Evolutionary conservation across 148 eudicot genomes (phyloP).

Genomic region (Simmondsia chinensis): DNA sequence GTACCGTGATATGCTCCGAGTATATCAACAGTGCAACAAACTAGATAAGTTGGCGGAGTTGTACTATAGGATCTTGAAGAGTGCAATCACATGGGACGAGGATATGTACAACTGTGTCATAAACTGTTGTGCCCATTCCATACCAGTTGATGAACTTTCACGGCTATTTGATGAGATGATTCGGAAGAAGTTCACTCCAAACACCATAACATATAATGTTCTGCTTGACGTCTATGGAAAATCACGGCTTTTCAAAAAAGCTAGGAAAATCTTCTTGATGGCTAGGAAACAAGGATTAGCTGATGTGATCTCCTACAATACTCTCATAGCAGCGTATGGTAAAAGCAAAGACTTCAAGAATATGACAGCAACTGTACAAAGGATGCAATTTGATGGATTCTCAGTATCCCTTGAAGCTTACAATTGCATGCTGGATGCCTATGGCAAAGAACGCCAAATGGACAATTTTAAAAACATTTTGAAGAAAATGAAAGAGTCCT

Average conservation of each 20-base stretch:
- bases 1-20: conserved; percentile 77
- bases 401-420: conserved; percentile 89
- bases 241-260: conserved; percentile 66
- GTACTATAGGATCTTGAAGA: conserved; percentile 67
- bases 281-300: conserved; percentile 65
- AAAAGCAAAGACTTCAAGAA: conserved; percentile 37
- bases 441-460: conserved; percentile 76
- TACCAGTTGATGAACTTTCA: conserved; percentile 85
- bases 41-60: conserved; percentile 47
- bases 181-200: conserved; percentile 56
- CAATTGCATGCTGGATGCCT: conserved; percentile 86
- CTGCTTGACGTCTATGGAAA: conserved; percentile 84
- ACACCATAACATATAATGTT: conserved; percentile 66
- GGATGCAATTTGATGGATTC: conserved; percentile 82
- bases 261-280: conserved; percentile 55
- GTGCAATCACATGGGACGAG: conserved; percentile 63
- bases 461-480: conserved; percentile 60
- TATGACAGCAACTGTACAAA: conserved; percentile 47
- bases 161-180: conserved; percentile 90
- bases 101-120: conserved; percentile 88
- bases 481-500: conserved; percentile 55
- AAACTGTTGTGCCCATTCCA: conserved; percentile 88
- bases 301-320: conserved; percentile 84
- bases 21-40: conserved; percentile 63
- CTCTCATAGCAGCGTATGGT: conserved; percentile 84